Evolutionary conservation across 1,284 basidiomycete species (phyloP).

Genomic region (Sanguinoderma infundibulare): DNA sequence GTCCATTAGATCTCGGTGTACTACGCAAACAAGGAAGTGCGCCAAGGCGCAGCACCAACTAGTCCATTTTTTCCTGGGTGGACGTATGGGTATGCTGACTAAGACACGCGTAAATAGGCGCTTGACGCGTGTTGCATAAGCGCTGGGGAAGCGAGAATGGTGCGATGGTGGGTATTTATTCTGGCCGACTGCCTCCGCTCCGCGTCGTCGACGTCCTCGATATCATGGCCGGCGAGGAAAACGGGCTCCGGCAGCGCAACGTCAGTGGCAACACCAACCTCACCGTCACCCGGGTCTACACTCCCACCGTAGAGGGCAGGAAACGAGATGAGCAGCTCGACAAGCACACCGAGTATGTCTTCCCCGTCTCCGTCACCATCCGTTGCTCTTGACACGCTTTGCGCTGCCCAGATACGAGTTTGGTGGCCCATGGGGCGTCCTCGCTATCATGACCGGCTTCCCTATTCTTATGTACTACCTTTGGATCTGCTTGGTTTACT

Average conservation of each 20-base stretch:
- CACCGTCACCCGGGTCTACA: slow-evolving; percentile 21
- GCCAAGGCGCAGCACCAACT: slow-evolving; percentile 75
- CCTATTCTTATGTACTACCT: slow-evolving; percentile 96
- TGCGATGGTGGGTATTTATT: slow-evolving; percentile 14
- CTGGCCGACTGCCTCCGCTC: not conserved
- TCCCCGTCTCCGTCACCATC: not conserved
- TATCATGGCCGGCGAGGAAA: slow-evolving; percentile 21
- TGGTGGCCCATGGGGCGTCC: slow-evolving; percentile 91
- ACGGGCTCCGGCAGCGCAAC: slow-evolving; percentile 32
- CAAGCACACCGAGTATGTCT: slow-evolving; percentile 70
- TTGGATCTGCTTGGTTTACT: slow-evolving; percentile 97
- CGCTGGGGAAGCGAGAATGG: slow-evolving; percentile 1
- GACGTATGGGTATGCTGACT: not conserved
- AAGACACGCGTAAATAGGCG: not conserved
- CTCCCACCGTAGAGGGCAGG: slow-evolving; percentile 65
- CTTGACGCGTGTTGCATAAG: not conserved
- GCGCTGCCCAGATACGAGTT: slow-evolving; percentile 81
- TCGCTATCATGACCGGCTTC: slow-evolving; percentile 95
- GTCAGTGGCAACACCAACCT: slow-evolving; percentile 25
- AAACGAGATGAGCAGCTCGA: slow-evolving; percentile 77
- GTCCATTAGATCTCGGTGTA: slow-evolving; percentile 70
- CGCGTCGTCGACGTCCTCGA: not conserved
- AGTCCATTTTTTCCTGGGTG: slow-evolving; percentile 88
- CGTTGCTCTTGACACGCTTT: slow-evolving; percentile 1
- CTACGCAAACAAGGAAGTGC: slow-evolving; percentile 58